phyloP scores from a whole-genome alignment of 2,329 filamentous ascomycete genomes.

The Hysterium pulicare region DNA sequence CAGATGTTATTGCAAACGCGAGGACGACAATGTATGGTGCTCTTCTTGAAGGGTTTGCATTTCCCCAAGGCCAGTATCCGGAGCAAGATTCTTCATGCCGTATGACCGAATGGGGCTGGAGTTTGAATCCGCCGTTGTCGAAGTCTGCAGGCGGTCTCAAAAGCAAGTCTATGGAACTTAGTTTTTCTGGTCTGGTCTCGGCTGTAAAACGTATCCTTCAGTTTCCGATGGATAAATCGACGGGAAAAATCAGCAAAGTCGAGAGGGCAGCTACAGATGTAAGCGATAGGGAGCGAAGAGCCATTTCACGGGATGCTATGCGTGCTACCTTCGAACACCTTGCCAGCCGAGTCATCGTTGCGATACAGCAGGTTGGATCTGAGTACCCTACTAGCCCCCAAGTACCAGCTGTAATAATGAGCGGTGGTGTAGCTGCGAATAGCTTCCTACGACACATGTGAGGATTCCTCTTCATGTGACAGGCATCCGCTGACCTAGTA shows the following conservation, averaged over 20 bases:
- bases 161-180: slow-evolving; percentile 31
- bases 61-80: slow-evolving; percentile 50
- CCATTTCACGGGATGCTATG: slow-evolving; percentile 72
- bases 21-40: slow-evolving; percentile 75
- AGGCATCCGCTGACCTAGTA: slow-evolving; percentile 8
- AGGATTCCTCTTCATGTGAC: slow-evolving; percentile 15
- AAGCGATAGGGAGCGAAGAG: slow-evolving; percentile 58
- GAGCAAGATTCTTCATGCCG: slow-evolving; percentile 55
- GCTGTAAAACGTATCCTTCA: slow-evolving; percentile 59
- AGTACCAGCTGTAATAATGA: slow-evolving; percentile 68
- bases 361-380: slow-evolving; percentile 46
- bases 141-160: slow-evolving; percentile 40
- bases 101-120: slow-evolving; percentile 60
- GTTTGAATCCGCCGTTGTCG: slow-evolving; percentile 63
- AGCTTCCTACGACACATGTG: slow-evolving; percentile 67
- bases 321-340: slow-evolving; percentile 84
- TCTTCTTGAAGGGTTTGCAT: slow-evolving; percentile 75
- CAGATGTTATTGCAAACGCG: slow-evolving; percentile 50
- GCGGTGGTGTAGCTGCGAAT: slow-evolving; percentile 89
- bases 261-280: slow-evolving; percentile 41
- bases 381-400: slow-evolving; percentile 5
- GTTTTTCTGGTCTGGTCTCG: slow-evolving; percentile 68
- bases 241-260: slow-evolving; percentile 25
- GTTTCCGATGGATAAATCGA: slow-evolving; percentile 28
- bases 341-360: slow-evolving; percentile 68